Evolutionary conservation across 257 asterid species (phyloP), one percentile per base, ranked within the genome.

Genomic region (Orobanche coerulescens): DNA sequence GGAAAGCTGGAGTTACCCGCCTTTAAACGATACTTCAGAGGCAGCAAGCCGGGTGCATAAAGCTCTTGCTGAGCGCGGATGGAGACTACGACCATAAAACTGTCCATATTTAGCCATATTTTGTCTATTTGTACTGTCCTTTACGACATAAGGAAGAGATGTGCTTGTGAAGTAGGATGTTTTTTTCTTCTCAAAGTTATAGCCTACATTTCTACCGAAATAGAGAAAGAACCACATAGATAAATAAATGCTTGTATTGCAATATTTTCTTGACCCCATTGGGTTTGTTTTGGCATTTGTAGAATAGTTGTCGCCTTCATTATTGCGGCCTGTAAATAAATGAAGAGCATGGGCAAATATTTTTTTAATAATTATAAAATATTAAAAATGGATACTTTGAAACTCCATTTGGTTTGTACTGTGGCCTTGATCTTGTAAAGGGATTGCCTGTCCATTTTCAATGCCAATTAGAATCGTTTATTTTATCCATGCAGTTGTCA

Each of bases 1-100:
- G 13, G 95, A 86, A 55, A 80, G 78, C 77, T 89, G 99, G 98
- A 82, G 99, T 68, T 93, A 89, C 74, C 98, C 97, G 69, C 98
- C 98, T 19, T 62, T 93, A n/a, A 86, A 78, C 30, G 99, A 93
- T 64, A 83, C 92, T 25, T 79, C 88, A 46, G 91, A 78, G 61
- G 98, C 95, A 46, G 97, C 96, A 39, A 81, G 40, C 33, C 86
- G 71, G 65, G 97, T 93, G 61, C 95, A 62, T 43, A 81, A 78
- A 79, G 94, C 95, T 39, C 81, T 93, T 60, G 91, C 94, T 4
- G 82, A 78, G 65, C 87, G 92, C 30, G 98, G 98, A 70, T 93
- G 97, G 98, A 80, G 78, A 73, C 50, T 93, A 74, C 83, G 85
- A 6, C 78, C 82, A 4, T 88, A 76, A 73, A 26, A 68, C n/a